Base-by-base conservation (phyloP, 371 early-diverging fungal genomes). In the Fennellomyces sp. region DNA sequence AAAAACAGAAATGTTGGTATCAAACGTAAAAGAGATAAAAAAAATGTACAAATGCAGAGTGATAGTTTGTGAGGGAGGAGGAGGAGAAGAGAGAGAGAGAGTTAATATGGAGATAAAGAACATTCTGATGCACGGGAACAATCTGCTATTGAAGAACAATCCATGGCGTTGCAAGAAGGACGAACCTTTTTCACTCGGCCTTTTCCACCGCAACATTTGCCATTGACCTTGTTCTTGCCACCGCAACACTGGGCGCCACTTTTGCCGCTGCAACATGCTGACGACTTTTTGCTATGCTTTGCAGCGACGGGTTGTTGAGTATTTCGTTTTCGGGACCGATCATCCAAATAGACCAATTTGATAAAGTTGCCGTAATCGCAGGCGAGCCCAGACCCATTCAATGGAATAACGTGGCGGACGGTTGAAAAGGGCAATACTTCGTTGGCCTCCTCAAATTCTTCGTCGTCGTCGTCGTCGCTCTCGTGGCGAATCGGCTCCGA, bases 291-390 rank as follows among this genome's bases (percentile, higher is more conserved):
- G 36, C 13, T 23, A 5, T 38, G 5, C 11, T 21, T 50, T 19
- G 35, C 17, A 15, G 42, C 25, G 26, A 45, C 28, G 17, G 30
- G 30, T 23, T 23, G 54, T 23, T 23, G 54, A n/a, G 19, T 25
- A 21, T 33, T 29, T n/a, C 25, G 30, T 42, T 45, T 39, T 10
- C 38, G 42, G 35, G 29, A 53, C 27, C 41, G 49, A 48, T 68
- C 60, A 23, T 66, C 61, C 29, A 74, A 58, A 23, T 58, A 63
- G 10, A 77, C 52, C 1, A 74, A 26, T 49, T 79, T 79, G 29
- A 79, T 68, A 63, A 79, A 79, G 45, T 79, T 79, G 19, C 80
- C 80, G 60, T 61, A 79, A 49, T 79, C 80, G 35, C 76, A 79
- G 19, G 65, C 58, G 5, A 79, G 52, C 1, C 79, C 74, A 35